These are phyloP conservation scores for Berberis vulgaris DNA, from an alignment of 164 flowering plant genomes.

Conservation along the genomic window DNA sequence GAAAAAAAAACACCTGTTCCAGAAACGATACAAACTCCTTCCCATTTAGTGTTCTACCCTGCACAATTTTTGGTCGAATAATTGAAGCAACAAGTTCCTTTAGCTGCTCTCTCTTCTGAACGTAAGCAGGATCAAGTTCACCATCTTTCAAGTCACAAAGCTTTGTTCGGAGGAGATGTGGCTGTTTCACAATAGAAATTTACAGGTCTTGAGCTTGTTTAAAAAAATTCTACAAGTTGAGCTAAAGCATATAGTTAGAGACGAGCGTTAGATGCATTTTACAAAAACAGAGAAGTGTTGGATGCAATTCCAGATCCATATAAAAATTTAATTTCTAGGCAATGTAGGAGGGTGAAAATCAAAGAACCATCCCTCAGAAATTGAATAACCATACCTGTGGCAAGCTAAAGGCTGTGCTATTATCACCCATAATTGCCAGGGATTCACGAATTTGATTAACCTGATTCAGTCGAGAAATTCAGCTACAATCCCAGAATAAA, in stretches of 20 bases:
- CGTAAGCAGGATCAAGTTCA: conserved; percentile 84
- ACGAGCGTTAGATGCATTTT: neutral
- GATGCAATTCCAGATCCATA: neutral
- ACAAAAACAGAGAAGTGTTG: too few species aligned
- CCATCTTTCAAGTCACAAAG: conserved; percentile 93
- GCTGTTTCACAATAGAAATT: conserved; percentile 43
- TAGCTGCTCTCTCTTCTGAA: conserved; percentile 66
- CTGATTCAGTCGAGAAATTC: conserved; percentile 30
- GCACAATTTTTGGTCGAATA: conserved; percentile 89
- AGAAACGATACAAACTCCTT: conserved; percentile 87
- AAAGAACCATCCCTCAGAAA: neutral
- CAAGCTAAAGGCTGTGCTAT: conserved; percentile 96
- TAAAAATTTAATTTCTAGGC: too few species aligned
- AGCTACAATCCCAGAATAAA: neutral
- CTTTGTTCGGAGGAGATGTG: conserved; percentile 94
- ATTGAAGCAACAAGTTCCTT: conserved; percentile 70
- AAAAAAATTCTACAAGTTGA: neutral
- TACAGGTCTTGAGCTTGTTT: neutral
- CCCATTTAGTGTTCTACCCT: conserved; percentile 81
- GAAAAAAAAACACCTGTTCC: conserved; percentile 55
- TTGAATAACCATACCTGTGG: conserved; percentile 59
- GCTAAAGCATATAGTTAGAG: neutral
- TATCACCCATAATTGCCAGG: conserved; percentile 91
- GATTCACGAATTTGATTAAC: conserved; percentile 97
- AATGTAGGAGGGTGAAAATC: neutral